These are phyloP conservation scores for Thielaviopsis ethacetica DNA, from an alignment of 2,329 filamentous ascomycete species.

Conservation along the genomic window DNA sequence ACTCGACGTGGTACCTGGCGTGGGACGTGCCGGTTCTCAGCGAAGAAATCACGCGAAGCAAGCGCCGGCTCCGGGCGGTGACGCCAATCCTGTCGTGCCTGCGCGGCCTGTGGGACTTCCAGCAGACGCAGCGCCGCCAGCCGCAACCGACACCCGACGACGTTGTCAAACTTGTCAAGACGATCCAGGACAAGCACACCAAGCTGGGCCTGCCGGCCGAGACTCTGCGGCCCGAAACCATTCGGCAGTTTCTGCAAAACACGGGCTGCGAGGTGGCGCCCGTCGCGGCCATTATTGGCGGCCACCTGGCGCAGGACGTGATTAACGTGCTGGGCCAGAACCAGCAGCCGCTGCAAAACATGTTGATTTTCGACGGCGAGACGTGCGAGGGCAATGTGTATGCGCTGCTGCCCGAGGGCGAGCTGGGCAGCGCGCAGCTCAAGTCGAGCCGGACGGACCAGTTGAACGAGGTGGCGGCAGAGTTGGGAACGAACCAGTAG, in stretches of 20 bases:
- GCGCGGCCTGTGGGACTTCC: slow-evolving; percentile 80
- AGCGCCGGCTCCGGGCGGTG: slow-evolving; percentile 53
- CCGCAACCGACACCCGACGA: slow-evolving; percentile 18
- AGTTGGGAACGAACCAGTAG: not conserved
- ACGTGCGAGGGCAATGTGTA: slow-evolving; percentile 65
- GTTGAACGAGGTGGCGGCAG: slow-evolving; percentile 2
- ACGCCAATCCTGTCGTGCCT: slow-evolving; percentile 72
- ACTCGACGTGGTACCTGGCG: slow-evolving; percentile 75
- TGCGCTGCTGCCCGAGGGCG: slow-evolving; percentile 56
- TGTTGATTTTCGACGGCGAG: slow-evolving; percentile 80
- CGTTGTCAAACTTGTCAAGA: slow-evolving; percentile 55
- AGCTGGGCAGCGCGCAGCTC: slow-evolving; percentile 7
- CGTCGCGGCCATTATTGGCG: slow-evolving; percentile 76
- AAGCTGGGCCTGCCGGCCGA: slow-evolving; percentile 53
- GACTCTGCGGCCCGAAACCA: slow-evolving; percentile 51
- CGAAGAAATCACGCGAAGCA: slow-evolving; percentile 45
- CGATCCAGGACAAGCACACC: slow-evolving; percentile 64
- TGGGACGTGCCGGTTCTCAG: slow-evolving; percentile 56
- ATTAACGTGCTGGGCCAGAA: slow-evolving; percentile 87
- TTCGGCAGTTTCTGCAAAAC: slow-evolving; percentile 76
- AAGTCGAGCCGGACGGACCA: not conserved
- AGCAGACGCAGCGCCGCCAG: slow-evolving; percentile 32
- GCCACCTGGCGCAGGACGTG: slow-evolving; percentile 83
- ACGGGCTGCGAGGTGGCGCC: slow-evolving; percentile 71
- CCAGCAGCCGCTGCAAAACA: slow-evolving; percentile 92